Evolutionary conservation across 1,284 basidiomycete species (phyloP).

Genomic region (Testicularia cyperi): DNA sequence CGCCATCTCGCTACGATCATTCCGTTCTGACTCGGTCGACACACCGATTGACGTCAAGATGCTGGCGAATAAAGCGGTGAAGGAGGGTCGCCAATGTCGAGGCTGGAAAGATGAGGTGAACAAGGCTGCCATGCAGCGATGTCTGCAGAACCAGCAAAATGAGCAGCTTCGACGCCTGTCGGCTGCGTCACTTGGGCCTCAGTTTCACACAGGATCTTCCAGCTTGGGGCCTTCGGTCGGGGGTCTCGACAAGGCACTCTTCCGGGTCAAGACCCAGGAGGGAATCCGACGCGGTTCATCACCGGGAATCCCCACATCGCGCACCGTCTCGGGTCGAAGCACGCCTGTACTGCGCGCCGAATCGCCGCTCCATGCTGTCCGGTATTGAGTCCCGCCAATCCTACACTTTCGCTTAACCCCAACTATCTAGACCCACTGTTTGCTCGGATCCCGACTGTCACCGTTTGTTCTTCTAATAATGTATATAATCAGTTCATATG

Average conservation of each 20-base stretch:
- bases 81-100: constrained; percentile 12
- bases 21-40: constrained; percentile 2
- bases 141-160: constrained; percentile 9
- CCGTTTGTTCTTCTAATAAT: too few relatives aligned
- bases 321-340: background rate
- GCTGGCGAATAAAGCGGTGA: constrained; percentile 16
- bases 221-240: background rate
- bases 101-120: constrained; percentile 32
- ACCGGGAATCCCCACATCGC: too few relatives aligned
- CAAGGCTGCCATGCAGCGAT: constrained; percentile 12
- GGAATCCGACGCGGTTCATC: background rate
- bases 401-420: too few relatives aligned
- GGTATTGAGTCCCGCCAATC: too few relatives aligned
- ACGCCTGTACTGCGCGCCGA: constrained; percentile 3
- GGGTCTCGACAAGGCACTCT: constrained; percentile 1
- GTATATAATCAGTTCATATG: too few relatives aligned
- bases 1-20: constrained; percentile 10
- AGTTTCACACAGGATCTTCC: background rate
- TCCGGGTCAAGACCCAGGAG: constrained; percentile 8
- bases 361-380: constrained; percentile 5
- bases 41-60: constrained; percentile 17
- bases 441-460: too few relatives aligned
- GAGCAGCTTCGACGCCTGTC: constrained; percentile 5
- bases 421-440: too few relatives aligned
- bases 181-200: background rate